phyloP scores from a whole-genome alignment of 2,329 filamentous ascomycete species.

The Xenoacremonium recifei region DNA sequence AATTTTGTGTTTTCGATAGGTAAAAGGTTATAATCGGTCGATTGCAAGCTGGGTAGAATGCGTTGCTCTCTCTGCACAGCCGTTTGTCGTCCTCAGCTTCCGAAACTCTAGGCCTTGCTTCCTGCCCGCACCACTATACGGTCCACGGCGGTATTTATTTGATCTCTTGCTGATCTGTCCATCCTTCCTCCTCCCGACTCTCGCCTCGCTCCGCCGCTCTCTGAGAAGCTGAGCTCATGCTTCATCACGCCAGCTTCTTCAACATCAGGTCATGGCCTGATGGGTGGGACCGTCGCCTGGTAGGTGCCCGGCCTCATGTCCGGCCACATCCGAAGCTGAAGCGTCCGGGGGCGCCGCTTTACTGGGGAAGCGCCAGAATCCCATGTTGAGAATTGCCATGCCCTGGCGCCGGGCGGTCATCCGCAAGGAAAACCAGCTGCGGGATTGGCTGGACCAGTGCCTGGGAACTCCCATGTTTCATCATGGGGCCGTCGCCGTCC shows the following conservation, averaged over 20 bases:
- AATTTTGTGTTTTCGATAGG: background rate
- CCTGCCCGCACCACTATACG: conserved; percentile 7
- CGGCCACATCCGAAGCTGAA: conserved; percentile 22
- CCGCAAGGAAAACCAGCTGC: too few species aligned
- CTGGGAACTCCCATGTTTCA: too few species aligned
- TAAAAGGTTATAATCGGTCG: background rate
- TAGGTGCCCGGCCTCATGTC: conserved; percentile 18
- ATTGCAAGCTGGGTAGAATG: background rate
- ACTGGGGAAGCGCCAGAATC: background rate
- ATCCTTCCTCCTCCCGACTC: conserved; percentile 15
- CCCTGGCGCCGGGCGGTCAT: background rate
- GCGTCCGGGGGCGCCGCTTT: background rate
- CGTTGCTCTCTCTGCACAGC: too few species aligned
- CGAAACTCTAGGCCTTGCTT: conserved; percentile 4
- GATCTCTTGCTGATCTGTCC: conserved; percentile 6
- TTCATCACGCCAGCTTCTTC: conserved; percentile 26
- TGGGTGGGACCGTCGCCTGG: conserved; percentile 24
- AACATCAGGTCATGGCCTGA: conserved; percentile 29
- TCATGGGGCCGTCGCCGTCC: too few species aligned
- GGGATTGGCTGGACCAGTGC: too few species aligned
- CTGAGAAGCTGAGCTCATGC: conserved; percentile 18
- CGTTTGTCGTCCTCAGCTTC: background rate
- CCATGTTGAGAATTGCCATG: background rate
- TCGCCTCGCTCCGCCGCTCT: conserved; percentile 26
- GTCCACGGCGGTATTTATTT: conserved; percentile 23